A percentile compares a stretch with the other conserved stretches of the same genome.
Evolutionary conservation across 78 protist genomes (phyloP).

Genomic region (Pelomyxa schiedti): DNA sequence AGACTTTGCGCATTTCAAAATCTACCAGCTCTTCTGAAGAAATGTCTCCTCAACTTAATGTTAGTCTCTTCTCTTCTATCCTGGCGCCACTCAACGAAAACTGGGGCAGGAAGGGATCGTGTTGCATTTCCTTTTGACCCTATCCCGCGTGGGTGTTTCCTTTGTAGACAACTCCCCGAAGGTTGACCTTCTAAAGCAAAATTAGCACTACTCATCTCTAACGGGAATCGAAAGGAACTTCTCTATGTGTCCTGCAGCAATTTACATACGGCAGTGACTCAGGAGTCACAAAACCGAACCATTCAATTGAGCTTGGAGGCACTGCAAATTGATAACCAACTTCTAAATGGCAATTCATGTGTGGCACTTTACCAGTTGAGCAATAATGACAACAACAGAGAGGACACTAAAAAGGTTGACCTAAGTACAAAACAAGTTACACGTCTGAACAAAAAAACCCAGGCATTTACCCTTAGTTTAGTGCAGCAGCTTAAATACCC

Average conservation of each 20-base stretch:
- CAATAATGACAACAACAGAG: neutral
- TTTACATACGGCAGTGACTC: slow-evolving; percentile 15
- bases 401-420: neutral
- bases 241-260: slow-evolving; percentile 22
- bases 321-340: slow-evolving; percentile 45
- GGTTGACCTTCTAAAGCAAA: too few relatives aligned
- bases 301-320: slow-evolving; percentile 25
- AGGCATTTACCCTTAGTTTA: neutral
- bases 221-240: slow-evolving; percentile 27
- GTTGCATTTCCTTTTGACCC: neutral
- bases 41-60: too few relatives aligned
- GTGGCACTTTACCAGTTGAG: neutral
- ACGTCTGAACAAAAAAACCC: neutral
- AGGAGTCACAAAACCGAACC: slow-evolving; percentile 15
- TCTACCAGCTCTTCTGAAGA: too few relatives aligned
- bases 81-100: too few relatives aligned
- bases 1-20: too few relatives aligned
- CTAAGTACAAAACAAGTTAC: neutral
- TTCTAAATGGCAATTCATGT: slow-evolving; percentile 8
- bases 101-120: too few relatives aligned
- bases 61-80: too few relatives aligned
- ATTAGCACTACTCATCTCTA: too few relatives aligned
- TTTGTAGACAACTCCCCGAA: too few relatives aligned
- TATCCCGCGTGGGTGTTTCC: slow-evolving; percentile 17
- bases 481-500: neutral